These are phyloP conservation scores for Leptographium wingfieldii DNA, from an alignment of 2,329 filamentous ascomycete genomes.

Conservation along the genomic window DNA sequence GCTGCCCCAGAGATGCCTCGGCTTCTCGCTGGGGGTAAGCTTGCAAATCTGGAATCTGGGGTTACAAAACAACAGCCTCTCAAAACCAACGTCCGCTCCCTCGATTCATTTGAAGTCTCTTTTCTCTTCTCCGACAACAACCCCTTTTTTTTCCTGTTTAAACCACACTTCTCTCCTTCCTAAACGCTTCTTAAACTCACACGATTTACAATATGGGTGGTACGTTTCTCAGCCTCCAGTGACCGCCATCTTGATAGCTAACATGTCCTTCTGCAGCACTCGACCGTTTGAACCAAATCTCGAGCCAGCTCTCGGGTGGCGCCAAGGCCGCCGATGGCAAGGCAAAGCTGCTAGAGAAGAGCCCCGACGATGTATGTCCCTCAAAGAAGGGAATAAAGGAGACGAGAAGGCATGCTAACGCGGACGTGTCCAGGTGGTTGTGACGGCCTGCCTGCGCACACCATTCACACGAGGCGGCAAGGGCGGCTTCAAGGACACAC, in stretches of 20 bases:
- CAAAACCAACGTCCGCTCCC: not conserved
- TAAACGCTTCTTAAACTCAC: not conserved
- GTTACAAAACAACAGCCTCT: not conserved
- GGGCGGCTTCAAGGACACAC: conserved; percentile 91
- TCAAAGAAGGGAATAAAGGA: not conserved
- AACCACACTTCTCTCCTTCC: not conserved
- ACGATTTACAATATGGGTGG: conserved; percentile 13
- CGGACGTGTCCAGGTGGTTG: conserved; percentile 50
- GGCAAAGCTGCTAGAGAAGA: conserved; percentile 51
- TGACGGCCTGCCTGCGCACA: conserved; percentile 84
- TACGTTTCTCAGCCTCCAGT: conserved; percentile 5
- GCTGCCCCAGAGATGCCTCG: not conserved
- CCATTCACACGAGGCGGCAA: conserved; percentile 87
- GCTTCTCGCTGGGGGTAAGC: not conserved
- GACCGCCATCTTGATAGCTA: not conserved
- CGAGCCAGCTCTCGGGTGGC: conserved; percentile 41
- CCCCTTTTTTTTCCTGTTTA: not conserved
- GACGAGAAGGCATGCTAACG: not conserved
- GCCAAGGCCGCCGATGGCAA: conserved; percentile 26
- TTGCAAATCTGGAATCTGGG: not conserved
- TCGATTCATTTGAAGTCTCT: not conserved
- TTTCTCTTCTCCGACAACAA: not conserved
- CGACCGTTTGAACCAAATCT: conserved; percentile 47
- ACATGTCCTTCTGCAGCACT: conserved; percentile 27
- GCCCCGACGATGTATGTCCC: conserved; percentile 47